Evolutionary conservation across 331 rosid species (phyloP).

Genomic region (Phaseolus coccineus): DNA sequence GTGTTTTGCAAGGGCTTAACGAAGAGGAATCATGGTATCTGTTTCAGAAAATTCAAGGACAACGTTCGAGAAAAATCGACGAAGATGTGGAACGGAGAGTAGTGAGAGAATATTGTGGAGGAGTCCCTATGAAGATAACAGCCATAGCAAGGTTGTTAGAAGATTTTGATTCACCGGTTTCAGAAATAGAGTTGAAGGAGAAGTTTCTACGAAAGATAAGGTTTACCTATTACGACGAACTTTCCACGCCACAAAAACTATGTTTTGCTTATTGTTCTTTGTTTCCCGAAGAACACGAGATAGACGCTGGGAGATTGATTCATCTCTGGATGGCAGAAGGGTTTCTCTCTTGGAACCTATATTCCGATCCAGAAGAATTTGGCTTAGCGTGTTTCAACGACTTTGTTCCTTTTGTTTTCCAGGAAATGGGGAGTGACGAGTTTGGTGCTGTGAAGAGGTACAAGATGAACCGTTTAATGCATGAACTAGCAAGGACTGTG

Average conservation of each 20-base stretch:
- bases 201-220: background rate
- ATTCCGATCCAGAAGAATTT: background rate
- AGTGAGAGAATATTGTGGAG: background rate
- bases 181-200: background rate
- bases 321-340: slow-evolving; percentile 41
- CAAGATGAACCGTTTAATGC: slow-evolving; percentile 26
- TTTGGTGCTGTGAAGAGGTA: background rate
- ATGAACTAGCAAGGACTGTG: background rate
- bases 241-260: background rate
- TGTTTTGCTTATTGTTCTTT: slow-evolving; percentile 29
- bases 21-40: slow-evolving; percentile 4
- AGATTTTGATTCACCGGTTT: background rate
- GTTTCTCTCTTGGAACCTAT: background rate
- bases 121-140: slow-evolving; percentile 10
- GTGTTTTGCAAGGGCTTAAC: slow-evolving; percentile 14
- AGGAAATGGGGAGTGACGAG: background rate
- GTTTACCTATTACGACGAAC: background rate
- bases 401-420: slow-evolving; percentile 11
- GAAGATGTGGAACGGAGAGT: background rate
- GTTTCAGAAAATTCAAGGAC: background rate
- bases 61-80: background rate
- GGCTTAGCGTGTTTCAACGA: background rate
- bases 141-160: background rate
- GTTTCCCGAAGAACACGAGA: background rate
- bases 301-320: background rate